These are phyloP conservation scores for Gossypium schwendimanii DNA, from an alignment of 441 rosid genomes.

Conservation along the genomic window DNA sequence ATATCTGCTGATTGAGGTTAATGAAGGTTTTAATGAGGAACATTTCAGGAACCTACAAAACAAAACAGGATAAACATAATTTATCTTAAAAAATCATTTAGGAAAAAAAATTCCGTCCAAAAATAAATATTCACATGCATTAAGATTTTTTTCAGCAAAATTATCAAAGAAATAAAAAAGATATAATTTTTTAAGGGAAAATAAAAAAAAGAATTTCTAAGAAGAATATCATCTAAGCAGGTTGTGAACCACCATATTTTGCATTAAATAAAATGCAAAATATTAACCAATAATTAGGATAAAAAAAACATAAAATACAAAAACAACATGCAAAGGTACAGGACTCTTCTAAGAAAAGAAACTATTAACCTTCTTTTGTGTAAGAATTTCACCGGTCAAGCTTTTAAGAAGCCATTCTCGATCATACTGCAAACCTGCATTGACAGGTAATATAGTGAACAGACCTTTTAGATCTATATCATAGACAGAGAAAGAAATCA, in stretches of 20 bases:
- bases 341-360: not conserved
- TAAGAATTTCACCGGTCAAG: constrained; percentile 68
- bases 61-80: constrained; percentile 8
- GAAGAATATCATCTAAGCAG: not conserved
- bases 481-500: not conserved
- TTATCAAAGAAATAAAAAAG: not conserved
- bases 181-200: no score
- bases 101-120: not conserved
- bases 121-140: not conserved
- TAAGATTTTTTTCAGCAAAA: not conserved
- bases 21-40: constrained; percentile 59
- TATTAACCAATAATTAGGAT: not conserved
- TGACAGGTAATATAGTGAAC: constrained; percentile 13
- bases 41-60: constrained; percentile 80
- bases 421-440: constrained; percentile 72
- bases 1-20: constrained; percentile 46
- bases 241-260: not conserved
- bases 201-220: not conserved
- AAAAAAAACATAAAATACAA: not conserved
- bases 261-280: not conserved
- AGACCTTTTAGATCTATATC: not conserved
- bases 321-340: not conserved
- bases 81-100: not conserved
- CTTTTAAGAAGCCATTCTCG: constrained; percentile 85
- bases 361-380: constrained; percentile 68